Percentiles rank a stretch among this genome's conserved stretches.
Evolutionary conservation across 352 stramenopile species (phyloP).

Genomic region (Phytophthora colocasiae): DNA sequence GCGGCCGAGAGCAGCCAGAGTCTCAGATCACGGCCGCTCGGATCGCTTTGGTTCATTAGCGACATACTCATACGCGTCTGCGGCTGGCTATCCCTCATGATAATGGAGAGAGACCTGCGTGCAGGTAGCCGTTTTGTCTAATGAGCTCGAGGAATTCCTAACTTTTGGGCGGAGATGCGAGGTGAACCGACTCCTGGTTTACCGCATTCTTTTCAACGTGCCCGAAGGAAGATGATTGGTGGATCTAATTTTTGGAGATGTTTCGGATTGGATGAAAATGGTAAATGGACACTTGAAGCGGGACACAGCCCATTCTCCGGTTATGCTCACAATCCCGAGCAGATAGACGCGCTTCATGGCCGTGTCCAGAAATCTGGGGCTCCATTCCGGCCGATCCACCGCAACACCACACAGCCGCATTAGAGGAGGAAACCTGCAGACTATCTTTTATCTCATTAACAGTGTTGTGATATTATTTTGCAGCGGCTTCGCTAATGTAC

Average conservation of each 20-base stretch:
- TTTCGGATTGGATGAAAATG: conserved; percentile 14
- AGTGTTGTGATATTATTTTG: background rate
- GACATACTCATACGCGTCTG: conserved; percentile 63
- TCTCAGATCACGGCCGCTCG: conserved; percentile 56
- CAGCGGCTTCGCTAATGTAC: background rate
- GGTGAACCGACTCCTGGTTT: conserved; percentile 29
- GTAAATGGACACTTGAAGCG: background rate
- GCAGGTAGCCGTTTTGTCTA: conserved; percentile 13
- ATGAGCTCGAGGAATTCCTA: conserved; percentile 17
- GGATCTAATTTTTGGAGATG: background rate
- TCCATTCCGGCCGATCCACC: conserved; percentile 19
- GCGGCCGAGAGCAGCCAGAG: conserved; percentile 75
- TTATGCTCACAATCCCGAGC: conserved; percentile 16
- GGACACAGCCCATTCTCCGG: conserved; percentile 5
- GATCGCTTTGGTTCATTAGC: conserved; percentile 54
- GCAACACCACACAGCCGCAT: conserved; percentile 11
- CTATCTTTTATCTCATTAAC: background rate
- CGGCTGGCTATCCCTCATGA: conserved; percentile 48
- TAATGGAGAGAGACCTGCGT: background rate
- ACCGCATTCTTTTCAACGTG: conserved; percentile 4
- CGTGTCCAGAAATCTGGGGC: conserved; percentile 28
- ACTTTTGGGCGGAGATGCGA: conserved; percentile 13
- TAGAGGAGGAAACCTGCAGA: background rate
- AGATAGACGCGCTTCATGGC: conserved; percentile 19
- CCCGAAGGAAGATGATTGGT: background rate